phyloP scores from a whole-genome alignment of 2,329 filamentous ascomycete species.

The Leptographium wingfieldii region DNA sequence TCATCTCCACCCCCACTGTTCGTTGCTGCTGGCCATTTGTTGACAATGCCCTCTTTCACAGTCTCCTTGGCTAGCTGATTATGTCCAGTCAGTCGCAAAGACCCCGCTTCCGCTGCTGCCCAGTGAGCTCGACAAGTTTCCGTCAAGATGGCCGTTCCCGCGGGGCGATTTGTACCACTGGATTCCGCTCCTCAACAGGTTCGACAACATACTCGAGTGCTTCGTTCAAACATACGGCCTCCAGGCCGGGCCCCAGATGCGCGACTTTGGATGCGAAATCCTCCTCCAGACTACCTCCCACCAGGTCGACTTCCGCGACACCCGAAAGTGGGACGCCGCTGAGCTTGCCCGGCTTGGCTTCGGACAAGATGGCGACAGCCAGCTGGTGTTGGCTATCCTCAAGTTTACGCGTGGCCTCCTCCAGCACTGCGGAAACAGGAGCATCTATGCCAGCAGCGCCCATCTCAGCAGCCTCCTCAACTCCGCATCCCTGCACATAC shows the following conservation, averaged over 20 bases:
- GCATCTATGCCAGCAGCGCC: constrained; percentile 86
- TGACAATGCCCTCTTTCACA: constrained; percentile 25
- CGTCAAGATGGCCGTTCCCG: constrained; percentile 86
- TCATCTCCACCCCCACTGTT: constrained; percentile 6
- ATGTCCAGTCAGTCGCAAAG: constrained; percentile 57
- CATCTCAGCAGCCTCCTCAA: constrained; percentile 83
- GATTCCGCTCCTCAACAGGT: constrained; percentile 88
- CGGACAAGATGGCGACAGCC: constrained; percentile 61
- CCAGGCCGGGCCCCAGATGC: constrained; percentile 64
- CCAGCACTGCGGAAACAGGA: constrained; percentile 92
- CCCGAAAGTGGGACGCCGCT: constrained; percentile 31
- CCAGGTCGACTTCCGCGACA: constrained; percentile 36
- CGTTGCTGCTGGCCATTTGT: neutral
- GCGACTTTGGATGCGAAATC: constrained; percentile 57
- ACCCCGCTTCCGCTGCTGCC: constrained; percentile 66
- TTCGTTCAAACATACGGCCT: constrained; percentile 74
- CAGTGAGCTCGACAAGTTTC: constrained; percentile 64
- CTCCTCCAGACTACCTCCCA: constrained; percentile 43
- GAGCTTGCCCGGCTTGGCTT: constrained; percentile 50
- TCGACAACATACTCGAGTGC: constrained; percentile 75
- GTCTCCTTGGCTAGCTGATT: constrained; percentile 80
- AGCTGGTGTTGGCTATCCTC: constrained; percentile 68
- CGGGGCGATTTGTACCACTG: constrained; percentile 95
- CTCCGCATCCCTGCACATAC: constrained; percentile 66
- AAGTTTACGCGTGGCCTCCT: constrained; percentile 78